These are phyloP conservation scores for Thalassiosira livingstoniorum DNA, from an alignment of 352 stramenopile species.

Conservation along the genomic window DNA sequence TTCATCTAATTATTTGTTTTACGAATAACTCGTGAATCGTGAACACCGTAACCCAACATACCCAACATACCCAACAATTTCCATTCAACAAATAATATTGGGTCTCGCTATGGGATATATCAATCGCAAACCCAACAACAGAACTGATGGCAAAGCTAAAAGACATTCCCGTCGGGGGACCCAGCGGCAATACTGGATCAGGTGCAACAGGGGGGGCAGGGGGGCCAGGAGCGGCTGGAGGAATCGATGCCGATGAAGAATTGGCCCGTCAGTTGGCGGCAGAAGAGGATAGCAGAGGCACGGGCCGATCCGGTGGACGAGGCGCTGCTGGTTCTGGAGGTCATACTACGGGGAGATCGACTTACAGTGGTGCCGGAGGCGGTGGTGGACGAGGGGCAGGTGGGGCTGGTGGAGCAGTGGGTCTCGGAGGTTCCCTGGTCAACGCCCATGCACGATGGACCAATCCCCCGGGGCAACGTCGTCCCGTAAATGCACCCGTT, in stretches of 20 bases:
- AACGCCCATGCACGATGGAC: neutral
- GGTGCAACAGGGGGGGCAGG: neutral
- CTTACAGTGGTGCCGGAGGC: neutral
- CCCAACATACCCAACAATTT: too few relatives aligned
- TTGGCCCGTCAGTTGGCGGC: slow-evolving; percentile 66
- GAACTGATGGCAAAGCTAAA: slow-evolving; percentile 63
- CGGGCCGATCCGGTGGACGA: neutral
- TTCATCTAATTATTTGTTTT: too few relatives aligned
- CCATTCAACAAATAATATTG: too few relatives aligned
- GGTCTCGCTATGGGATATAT: too few relatives aligned
- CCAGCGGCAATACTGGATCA: neutral
- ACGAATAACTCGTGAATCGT: too few relatives aligned
- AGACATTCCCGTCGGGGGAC: neutral
- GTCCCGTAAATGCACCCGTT: neutral
- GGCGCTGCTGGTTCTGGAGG: too few relatives aligned
- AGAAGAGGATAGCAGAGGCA: slow-evolving; percentile 9
- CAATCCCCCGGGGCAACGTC: neutral
- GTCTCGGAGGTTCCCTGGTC: neutral
- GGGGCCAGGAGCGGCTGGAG: neutral
- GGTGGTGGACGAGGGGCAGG: neutral
- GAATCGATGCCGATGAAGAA: slow-evolving; percentile 59
- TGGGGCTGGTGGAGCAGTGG: neutral
- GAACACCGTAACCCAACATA: too few relatives aligned
- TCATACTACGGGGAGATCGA: neutral
- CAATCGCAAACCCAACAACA: too few relatives aligned